Percentiles rank a stretch among this genome's conserved stretches.
These are phyloP conservation scores for Daldinia decipiens DNA, from an alignment of 495 filamentous ascomycete genomes.

Conservation along the genomic window DNA sequence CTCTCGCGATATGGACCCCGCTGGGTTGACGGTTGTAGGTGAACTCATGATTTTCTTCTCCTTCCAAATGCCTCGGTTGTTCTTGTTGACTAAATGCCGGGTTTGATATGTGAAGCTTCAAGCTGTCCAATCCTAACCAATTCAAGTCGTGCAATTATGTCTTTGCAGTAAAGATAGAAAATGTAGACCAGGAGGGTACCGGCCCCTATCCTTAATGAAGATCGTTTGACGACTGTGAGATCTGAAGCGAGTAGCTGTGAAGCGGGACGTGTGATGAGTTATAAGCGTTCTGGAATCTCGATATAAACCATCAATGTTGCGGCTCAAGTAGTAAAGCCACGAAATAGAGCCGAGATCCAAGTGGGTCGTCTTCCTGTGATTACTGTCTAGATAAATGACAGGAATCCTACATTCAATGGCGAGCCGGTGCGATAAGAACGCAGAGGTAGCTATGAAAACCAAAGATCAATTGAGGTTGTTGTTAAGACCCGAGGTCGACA, in stretches of 20 bases:
- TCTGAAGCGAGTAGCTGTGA: constrained; percentile 6
- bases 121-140: constrained; percentile 13
- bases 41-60: constrained; percentile 56
- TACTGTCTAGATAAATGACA: constrained; percentile 3
- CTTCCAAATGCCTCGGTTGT: background rate
- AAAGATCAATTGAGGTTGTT: constrained; percentile 24
- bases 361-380: constrained; percentile 6
- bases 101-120: constrained; percentile 10
- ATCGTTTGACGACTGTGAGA: constrained; percentile 2
- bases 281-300: constrained; percentile 1
- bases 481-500: constrained; percentile 3
- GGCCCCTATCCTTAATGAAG: constrained; percentile 22
- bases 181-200: constrained; percentile 24
- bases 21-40: constrained; percentile 44
- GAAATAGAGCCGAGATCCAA: constrained; percentile 10
- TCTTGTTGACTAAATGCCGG: constrained; percentile 1
- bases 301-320: constrained; percentile 12
- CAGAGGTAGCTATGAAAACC: constrained; percentile 3
- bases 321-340: constrained; percentile 24
- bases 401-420: constrained; percentile 5
- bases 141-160: constrained; percentile 24
- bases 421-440: constrained; percentile 12
- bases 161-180: constrained; percentile 13
- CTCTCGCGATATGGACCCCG: constrained; percentile 50
- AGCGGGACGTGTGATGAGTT: constrained; percentile 2